These are phyloP conservation scores for Epithele typhae DNA, from an alignment of 768 basidiomycete genomes.

Conservation along the genomic window DNA sequence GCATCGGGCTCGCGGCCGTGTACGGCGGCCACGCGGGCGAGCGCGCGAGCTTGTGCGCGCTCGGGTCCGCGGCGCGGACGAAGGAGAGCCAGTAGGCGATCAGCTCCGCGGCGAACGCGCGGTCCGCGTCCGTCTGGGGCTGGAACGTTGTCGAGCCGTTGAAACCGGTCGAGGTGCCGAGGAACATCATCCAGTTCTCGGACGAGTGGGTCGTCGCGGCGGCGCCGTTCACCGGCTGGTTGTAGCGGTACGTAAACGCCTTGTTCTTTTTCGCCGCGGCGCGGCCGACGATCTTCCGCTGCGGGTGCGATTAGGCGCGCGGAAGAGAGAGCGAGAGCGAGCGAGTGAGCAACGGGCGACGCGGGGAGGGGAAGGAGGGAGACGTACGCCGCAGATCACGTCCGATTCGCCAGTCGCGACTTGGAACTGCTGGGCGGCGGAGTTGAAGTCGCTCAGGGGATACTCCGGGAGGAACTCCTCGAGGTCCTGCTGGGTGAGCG, in stretches of 20 bases:
- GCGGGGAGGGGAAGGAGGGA: background rate
- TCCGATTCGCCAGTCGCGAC: constrained; percentile 46
- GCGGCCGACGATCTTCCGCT: constrained; percentile 45
- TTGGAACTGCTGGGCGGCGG: constrained; percentile 36
- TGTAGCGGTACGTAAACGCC: constrained; percentile 56
- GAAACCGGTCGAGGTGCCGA: constrained; percentile 51
- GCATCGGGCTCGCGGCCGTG: constrained; percentile 19
- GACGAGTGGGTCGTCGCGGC: constrained; percentile 41
- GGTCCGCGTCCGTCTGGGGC: constrained; percentile 40
- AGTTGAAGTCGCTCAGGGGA: constrained; percentile 39
- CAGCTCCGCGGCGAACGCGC: constrained; percentile 51
- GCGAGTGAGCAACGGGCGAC: background rate
- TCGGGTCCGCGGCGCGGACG: constrained; percentile 52
- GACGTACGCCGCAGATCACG: constrained; percentile 50
- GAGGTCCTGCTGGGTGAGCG: constrained; percentile 36
- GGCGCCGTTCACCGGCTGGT: constrained; percentile 46
- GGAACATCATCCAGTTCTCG: constrained; percentile 70
- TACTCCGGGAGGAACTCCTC: constrained; percentile 38
- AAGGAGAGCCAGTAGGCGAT: constrained; percentile 68
- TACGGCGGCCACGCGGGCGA: constrained; percentile 50
- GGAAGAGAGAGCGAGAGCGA: too few relatives aligned
- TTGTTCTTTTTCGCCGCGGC: constrained; percentile 31
- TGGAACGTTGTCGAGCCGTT: constrained; percentile 54
- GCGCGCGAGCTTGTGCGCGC: constrained; percentile 45
- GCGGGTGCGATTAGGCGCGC: background rate